Evolutionary conservation across 352 stramenopile species (phyloP).

Genomic region (Phytophthora boehmeriae): DNA sequence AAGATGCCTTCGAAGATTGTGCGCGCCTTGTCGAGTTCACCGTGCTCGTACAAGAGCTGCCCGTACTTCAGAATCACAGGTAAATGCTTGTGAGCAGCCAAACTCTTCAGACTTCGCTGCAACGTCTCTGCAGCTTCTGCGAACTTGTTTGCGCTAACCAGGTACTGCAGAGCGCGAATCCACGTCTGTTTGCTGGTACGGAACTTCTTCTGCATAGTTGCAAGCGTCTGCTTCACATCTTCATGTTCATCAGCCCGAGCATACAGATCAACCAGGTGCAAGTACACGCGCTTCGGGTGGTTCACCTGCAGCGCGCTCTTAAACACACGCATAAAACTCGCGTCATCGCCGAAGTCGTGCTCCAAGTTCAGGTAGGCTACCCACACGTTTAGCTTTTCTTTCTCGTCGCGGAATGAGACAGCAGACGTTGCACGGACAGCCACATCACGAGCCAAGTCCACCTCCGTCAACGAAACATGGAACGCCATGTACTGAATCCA

Average conservation of each 20-base stretch:
- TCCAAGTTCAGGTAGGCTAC: constrained; percentile 96
- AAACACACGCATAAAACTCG: constrained; percentile 91
- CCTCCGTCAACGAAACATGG: constrained; percentile 95
- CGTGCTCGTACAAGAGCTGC: constrained; percentile 95
- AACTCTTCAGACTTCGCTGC: constrained; percentile 91
- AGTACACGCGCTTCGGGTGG: constrained; percentile 95
- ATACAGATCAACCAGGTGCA: constrained; percentile 95
- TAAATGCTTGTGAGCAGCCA: constrained; percentile 95
- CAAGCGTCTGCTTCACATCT: constrained; percentile 75
- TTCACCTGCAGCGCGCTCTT: constrained; percentile 93
- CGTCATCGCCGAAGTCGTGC: constrained; percentile 94
- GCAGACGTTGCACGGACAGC: constrained; percentile 92
- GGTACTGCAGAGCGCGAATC: constrained; percentile 86
- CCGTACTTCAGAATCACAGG: constrained; percentile 95
- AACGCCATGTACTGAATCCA: constrained; percentile 99
- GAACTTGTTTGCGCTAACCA: constrained; percentile 78
- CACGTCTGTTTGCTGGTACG: constrained; percentile 90
- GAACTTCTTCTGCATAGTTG: constrained; percentile 94
- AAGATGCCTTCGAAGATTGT: constrained; percentile 96
- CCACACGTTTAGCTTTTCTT: constrained; percentile 98
- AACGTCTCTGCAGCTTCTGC: constrained; percentile 87
- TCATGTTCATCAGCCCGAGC: constrained; percentile 65
- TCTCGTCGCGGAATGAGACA: constrained; percentile 95
- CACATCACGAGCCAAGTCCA: constrained; percentile 92
- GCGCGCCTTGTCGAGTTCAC: constrained; percentile 92